These are phyloP conservation scores for Claviceps paspali DNA, from an alignment of 2,329 filamentous ascomycete species.

Conservation along the genomic window DNA sequence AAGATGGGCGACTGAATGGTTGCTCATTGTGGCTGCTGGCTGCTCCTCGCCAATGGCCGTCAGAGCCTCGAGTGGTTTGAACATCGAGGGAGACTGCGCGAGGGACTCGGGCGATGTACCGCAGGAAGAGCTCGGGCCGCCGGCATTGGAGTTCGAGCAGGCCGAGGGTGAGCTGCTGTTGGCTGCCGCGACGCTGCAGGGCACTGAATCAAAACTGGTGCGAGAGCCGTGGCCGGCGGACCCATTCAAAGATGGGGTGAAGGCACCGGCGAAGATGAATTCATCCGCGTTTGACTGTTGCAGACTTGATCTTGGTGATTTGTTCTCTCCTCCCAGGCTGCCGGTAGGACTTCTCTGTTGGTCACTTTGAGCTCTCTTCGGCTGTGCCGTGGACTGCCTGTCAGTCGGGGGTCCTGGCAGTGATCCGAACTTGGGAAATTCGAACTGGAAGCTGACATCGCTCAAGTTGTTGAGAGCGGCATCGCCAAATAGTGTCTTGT, in stretches of 20 bases:
- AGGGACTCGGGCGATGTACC: constrained; percentile 66
- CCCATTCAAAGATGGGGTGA: constrained; percentile 39
- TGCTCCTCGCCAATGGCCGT: constrained; percentile 54
- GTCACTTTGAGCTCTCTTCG: constrained; percentile 16
- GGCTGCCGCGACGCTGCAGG: constrained; percentile 32
- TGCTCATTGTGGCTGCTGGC: constrained; percentile 23
- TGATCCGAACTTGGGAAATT: constrained; percentile 86
- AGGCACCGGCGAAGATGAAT: constrained; percentile 41
- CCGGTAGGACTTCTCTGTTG: constrained; percentile 14
- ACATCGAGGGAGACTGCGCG: constrained; percentile 53
- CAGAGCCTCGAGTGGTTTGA: constrained; percentile 46
- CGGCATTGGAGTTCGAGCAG: constrained; percentile 41
- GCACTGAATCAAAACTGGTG: constrained; percentile 33
- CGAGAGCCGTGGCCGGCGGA: constrained; percentile 31
- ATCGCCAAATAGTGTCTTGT: constrained; percentile 25
- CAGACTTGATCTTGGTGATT: constrained; percentile 10
- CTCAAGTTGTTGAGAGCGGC: constrained; percentile 43
- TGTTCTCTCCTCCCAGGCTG: constrained; percentile 14
- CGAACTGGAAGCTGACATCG: constrained; percentile 81
- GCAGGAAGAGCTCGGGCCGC: constrained; percentile 48
- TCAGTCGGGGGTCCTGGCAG: constrained; percentile 35
- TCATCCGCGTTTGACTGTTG: constrained; percentile 19
- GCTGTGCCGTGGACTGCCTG: constrained; percentile 15
- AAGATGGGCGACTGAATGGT: constrained; percentile 18
- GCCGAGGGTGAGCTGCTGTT: constrained; percentile 51